These are phyloP conservation scores for Akebia trifoliata DNA, from an alignment of 164 flowering plant species.

Conservation along the genomic window DNA sequence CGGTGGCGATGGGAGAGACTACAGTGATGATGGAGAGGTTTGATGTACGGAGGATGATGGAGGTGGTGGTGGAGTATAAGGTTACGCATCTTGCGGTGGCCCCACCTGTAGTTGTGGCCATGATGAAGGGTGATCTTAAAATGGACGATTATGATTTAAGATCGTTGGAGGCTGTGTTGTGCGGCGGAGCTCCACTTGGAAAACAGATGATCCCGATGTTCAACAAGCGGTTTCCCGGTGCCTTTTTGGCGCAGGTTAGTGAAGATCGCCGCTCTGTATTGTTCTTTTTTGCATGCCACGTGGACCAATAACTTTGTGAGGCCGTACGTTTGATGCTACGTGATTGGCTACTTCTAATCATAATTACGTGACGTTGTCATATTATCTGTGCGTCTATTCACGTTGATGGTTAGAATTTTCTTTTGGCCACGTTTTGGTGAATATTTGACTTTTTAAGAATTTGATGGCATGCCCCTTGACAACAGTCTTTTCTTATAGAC, in stretches of 20 bases:
- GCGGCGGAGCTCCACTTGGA: conserved; percentile 77
- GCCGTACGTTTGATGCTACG: neutral
- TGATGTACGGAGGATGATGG: conserved; percentile 29
- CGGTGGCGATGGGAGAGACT: conserved; percentile 27
- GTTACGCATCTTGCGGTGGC: conserved; percentile 29
- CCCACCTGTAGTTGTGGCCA: conserved; percentile 40
- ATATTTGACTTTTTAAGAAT: too few species aligned
- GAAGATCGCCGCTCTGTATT: neutral
- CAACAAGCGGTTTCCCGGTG: conserved; percentile 44
- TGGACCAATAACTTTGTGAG: neutral
- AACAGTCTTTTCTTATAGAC: too few species aligned
- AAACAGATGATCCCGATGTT: conserved; percentile 65
- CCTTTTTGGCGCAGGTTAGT: conserved; percentile 34
- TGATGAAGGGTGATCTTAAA: conserved; percentile 14
- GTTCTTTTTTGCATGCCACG: neutral
- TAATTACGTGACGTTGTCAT: too few species aligned
- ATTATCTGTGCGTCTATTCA: too few species aligned
- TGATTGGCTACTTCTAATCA: too few species aligned
- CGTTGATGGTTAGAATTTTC: too few species aligned
- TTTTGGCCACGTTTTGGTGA: too few species aligned
- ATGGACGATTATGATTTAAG: conserved; percentile 43
- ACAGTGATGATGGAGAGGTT: conserved; percentile 37
- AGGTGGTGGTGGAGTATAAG: conserved; percentile 30
- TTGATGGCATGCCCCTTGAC: too few species aligned
- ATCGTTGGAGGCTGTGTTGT: conserved; percentile 37